Conservation (phyloP, 345 rosid species). For the Turnera subulata region DNA sequence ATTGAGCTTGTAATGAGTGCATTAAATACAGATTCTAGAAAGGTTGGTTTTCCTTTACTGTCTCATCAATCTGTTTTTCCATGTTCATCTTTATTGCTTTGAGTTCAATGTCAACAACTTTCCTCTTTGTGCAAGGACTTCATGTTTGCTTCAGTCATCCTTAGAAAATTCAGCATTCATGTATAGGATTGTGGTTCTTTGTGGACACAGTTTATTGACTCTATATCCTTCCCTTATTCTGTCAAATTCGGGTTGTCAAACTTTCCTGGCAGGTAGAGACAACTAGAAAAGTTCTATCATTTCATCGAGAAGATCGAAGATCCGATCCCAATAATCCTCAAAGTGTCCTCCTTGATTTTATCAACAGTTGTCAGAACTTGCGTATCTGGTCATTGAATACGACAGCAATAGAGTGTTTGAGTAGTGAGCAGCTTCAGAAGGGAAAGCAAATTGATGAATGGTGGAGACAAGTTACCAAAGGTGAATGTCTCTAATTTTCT, state of each 20-base stretch:
- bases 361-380: slow-evolving; percentile 93
- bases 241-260: slow-evolving; percentile 24
- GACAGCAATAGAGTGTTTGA: slow-evolving; percentile 76
- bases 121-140: background rate
- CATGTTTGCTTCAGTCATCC: slow-evolving; percentile 1
- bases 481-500: slow-evolving; percentile 39
- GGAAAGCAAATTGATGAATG: slow-evolving; percentile 99
- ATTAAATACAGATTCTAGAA: slow-evolving; percentile 71
- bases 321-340: slow-evolving; percentile 90
- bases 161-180: no score
- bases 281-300: slow-evolving; percentile 77
- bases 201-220: no score
- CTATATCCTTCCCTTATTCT: slow-evolving; percentile 9
- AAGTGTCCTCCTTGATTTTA: slow-evolving; percentile 91
- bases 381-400: slow-evolving; percentile 92
- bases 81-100: background rate
- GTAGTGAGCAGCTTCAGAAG: slow-evolving; percentile 83
- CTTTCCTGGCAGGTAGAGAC: slow-evolving; percentile 74
- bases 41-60: slow-evolving; percentile 45
- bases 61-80: background rate
- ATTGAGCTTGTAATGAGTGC: slow-evolving; percentile 79
- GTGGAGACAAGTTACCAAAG: slow-evolving; percentile 93
- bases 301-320: slow-evolving; percentile 89
- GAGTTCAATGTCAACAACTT: background rate
- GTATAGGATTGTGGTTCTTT: no score